Evolutionary conservation across 441 rosid species (phyloP).

Genomic region (Populus hybrid): DNA sequence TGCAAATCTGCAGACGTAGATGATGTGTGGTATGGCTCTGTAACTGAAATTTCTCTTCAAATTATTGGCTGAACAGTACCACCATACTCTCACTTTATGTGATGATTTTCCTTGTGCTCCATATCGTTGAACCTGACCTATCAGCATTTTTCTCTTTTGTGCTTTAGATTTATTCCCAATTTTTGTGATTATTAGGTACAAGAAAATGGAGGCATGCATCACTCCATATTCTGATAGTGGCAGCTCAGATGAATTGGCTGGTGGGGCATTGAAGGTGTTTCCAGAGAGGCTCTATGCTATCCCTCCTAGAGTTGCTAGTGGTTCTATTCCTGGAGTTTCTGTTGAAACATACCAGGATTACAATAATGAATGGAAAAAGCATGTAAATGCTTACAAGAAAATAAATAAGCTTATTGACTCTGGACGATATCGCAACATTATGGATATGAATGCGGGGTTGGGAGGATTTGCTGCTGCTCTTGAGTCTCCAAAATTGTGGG

Average conservation of each 20-base stretch:
- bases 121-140: not conserved
- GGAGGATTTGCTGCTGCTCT: too few relatives aligned
- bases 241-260: constrained; percentile 59
- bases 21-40: constrained; percentile 68
- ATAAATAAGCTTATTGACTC: constrained; percentile 72
- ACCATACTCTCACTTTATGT: too few relatives aligned
- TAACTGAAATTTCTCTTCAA: constrained; percentile 4
- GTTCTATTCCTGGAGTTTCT: constrained; percentile 61
- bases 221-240: constrained; percentile 73
- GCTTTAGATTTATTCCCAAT: constrained; percentile 6
- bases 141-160: not conserved
- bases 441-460: too few relatives aligned
- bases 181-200: constrained; percentile 47
- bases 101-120: not conserved
- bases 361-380: constrained; percentile 76
- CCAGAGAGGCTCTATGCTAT: constrained; percentile 78
- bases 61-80: not conserved
- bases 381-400: constrained; percentile 63
- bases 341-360: constrained; percentile 67
- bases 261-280: constrained; percentile 62
- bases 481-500: too few relatives aligned
- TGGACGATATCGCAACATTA: constrained; percentile 26
- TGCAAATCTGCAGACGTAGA: constrained; percentile 69
- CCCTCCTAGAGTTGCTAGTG: constrained; percentile 74
- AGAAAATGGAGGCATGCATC: constrained; percentile 63